A percentile compares a stretch with the other conserved stretches of the same genome.
Evolutionary conservation across 2,329 filamentous ascomycete species (phyloP).

Genomic region (Ilyonectria sp.): DNA sequence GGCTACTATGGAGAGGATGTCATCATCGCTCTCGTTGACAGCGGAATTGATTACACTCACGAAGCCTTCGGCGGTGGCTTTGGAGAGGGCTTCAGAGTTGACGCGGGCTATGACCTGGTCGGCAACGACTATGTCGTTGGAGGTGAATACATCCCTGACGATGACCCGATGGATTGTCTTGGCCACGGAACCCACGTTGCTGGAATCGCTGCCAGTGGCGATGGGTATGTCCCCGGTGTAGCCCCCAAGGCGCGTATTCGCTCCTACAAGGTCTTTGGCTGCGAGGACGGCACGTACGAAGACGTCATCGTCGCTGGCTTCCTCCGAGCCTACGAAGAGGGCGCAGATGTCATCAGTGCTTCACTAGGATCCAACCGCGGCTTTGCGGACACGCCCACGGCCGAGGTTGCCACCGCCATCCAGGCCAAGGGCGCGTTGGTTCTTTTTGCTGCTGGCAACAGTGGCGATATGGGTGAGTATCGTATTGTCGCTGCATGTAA

Average conservation of each 20-base stretch:
- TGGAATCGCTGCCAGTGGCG: conserved; percentile 17
- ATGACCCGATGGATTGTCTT: conserved; percentile 25
- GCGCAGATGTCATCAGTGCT: conserved; percentile 26
- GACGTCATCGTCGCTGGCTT: conserved; percentile 36
- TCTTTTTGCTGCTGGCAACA: conserved; percentile 22
- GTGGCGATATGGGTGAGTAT: conserved; percentile 3
- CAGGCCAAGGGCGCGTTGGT: conserved; percentile 17
- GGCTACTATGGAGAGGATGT: conserved; percentile 18
- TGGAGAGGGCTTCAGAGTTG: conserved; percentile 4
- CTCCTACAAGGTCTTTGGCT: conserved; percentile 38
- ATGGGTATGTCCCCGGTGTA: conserved; percentile 13
- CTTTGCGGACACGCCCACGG: conserved; percentile 11
- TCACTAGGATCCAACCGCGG: conserved; percentile 22
- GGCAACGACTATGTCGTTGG: conserved; percentile 11
- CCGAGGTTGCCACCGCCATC: conserved; percentile 1
- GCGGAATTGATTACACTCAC: conserved; percentile 21
- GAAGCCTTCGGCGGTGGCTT: conserved; percentile 17
- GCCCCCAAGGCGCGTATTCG: conserved; percentile 21
- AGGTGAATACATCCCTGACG: conserved; percentile 12
- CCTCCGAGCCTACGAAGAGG: conserved; percentile 34
- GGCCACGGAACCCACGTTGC: conserved; percentile 35
- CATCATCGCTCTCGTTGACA: conserved; percentile 20
- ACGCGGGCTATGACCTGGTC: conserved; percentile 17
- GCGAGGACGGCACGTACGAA: conserved; percentile 35
- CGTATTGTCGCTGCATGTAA: background rate